phyloP scores from a whole-genome alignment of 2,329 filamentous ascomycete genomes.

The Trichophyton benhamiae region DNA sequence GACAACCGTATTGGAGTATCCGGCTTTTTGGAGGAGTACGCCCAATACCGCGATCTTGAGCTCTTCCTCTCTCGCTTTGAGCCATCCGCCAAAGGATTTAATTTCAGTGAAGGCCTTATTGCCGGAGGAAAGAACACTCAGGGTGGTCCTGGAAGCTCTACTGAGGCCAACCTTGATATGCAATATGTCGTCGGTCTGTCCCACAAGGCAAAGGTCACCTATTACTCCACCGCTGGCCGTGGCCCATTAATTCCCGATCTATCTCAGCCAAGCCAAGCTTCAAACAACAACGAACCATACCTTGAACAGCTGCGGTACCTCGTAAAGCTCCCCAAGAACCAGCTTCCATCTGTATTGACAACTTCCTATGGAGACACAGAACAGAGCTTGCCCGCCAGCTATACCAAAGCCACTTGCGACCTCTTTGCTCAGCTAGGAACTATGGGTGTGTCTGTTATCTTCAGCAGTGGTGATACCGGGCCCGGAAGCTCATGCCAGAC shows the following conservation, averaged over 20 bases:
- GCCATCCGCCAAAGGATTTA: conserved; percentile 39
- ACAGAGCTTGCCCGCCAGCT: conserved; percentile 46
- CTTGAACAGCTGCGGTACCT: conserved; percentile 52
- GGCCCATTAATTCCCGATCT: conserved; percentile 41
- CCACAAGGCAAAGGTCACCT: conserved; percentile 39
- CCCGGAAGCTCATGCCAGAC: conserved; percentile 43
- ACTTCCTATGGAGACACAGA: conserved; percentile 63
- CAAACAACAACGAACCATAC: conserved; percentile 53
- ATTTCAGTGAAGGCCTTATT: conserved; percentile 47
- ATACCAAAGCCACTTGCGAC: conserved; percentile 50
- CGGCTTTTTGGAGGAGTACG: conserved; percentile 41
- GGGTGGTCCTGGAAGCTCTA: conserved; percentile 29
- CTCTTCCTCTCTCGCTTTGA: conserved; percentile 45
- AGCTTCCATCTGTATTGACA: conserved; percentile 51
- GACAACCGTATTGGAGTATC: conserved; percentile 35
- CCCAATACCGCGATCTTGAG: conserved; percentile 43
- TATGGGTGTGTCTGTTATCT: conserved; percentile 55
- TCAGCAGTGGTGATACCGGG: conserved; percentile 52
- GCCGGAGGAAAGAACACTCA: conserved; percentile 45
- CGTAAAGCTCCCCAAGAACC: conserved; percentile 39
- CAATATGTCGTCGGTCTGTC: conserved; percentile 48
- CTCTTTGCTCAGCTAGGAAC: conserved; percentile 53
- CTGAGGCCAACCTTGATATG: conserved; percentile 53
- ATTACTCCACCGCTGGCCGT: conserved; percentile 49
- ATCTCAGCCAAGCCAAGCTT: conserved; percentile 26